Percentiles rank a stretch among this genome's conserved stretches.
Conservation (phyloP, 2,329 filamentous ascomycete species). For the Cladosporium oxysporum region DNA sequence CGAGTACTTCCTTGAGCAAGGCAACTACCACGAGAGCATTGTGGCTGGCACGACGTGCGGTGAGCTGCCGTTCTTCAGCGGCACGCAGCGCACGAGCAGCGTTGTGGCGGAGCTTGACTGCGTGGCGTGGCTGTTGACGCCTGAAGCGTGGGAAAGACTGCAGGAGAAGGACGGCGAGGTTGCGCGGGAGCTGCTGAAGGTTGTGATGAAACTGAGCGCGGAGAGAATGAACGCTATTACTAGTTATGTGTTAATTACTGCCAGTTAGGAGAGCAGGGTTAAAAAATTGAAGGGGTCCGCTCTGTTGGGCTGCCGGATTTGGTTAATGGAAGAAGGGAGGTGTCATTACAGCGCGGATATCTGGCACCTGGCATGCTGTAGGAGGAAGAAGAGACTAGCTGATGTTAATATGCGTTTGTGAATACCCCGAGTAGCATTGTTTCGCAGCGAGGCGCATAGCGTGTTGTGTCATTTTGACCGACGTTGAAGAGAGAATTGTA, state of each 20-base stretch:
- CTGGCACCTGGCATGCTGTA: background rate
- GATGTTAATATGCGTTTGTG: background rate
- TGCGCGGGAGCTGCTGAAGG: slow-evolving; percentile 77
- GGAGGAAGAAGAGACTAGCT: background rate
- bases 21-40: slow-evolving; percentile 85
- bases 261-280: slow-evolving; percentile 38
- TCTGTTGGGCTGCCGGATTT: too few relatives aligned
- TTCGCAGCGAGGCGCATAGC: too few relatives aligned
- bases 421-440: background rate
- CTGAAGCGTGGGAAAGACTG: slow-evolving; percentile 69
- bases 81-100: slow-evolving; percentile 83
- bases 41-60: slow-evolving; percentile 93
- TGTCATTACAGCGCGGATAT: too few relatives aligned
- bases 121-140: slow-evolving; percentile 78
- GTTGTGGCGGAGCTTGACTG: slow-evolving; percentile 80
- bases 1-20: slow-evolving; percentile 89
- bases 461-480: too few relatives aligned
- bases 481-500: background rate
- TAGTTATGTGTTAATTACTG: slow-evolving; percentile 45
- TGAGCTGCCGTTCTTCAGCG: slow-evolving; percentile 93
- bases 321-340: background rate
- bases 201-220: slow-evolving; percentile 90
- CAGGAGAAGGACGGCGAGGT: slow-evolving; percentile 74
- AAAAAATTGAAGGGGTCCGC: too few relatives aligned
- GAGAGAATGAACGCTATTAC: slow-evolving; percentile 82